Conservation (phyloP, 345 rosid species). For the rapeseed (Brassica napus) region Da-Ae NC_063451.1:39326501-39327000, state of each 20-base stretch:
- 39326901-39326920: too few relatives aligned
- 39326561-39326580: slow-evolving; percentile 26
- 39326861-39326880: too few relatives aligned
- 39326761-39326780: background rate
- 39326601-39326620: slow-evolving; percentile 22
- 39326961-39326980: too few relatives aligned
- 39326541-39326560: slow-evolving; percentile 44
- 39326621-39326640: slow-evolving; percentile 32
- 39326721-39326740: background rate
- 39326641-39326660: slow-evolving; percentile 28
- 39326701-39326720: background rate
- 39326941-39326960: too few relatives aligned
- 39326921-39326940: too few relatives aligned
- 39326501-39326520: slow-evolving; percentile 56
- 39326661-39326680: slow-evolving; percentile 18
- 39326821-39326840: too few relatives aligned
- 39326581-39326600: slow-evolving; percentile 23
- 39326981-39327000: too few relatives aligned
- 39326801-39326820: background rate
- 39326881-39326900: too few relatives aligned
- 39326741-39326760: background rate
- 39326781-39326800: background rate
- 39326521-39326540: slow-evolving; percentile 39
- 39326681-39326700: background rate
- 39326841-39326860: too few relatives aligned